Evolutionary conservation across 768 basidiomycete species (phyloP).

Genomic region (Trametes coccinea): DNA sequence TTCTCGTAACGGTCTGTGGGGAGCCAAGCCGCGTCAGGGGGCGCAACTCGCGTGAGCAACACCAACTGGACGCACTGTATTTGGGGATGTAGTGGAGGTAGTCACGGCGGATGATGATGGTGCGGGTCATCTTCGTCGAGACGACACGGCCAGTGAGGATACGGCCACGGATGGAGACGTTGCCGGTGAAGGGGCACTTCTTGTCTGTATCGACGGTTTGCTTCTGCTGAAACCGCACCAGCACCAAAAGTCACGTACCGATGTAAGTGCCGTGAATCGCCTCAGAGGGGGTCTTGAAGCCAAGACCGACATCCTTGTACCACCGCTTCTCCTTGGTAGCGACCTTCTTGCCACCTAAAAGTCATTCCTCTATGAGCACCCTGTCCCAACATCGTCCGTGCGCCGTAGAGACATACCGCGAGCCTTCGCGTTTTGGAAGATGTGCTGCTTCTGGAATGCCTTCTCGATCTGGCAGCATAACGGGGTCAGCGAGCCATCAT

Average conservation of each 20-base stretch:
- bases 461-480: constrained; percentile 75
- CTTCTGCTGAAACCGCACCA: not conserved
- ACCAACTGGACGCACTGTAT: constrained; percentile 70
- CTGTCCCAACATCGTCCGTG: not conserved
- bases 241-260: constrained; percentile 53
- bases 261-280: constrained; percentile 97
- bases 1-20: constrained; percentile 94
- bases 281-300: constrained; percentile 94
- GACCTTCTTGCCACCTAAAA: constrained; percentile 82
- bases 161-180: constrained; percentile 97
- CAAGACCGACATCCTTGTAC: constrained; percentile 98
- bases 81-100: constrained; percentile 97
- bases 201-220: constrained; percentile 63
- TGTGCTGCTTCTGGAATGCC: constrained; percentile 95
- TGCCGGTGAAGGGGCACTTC: constrained; percentile 98
- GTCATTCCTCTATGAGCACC: constrained; percentile 15
- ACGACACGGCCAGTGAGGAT: constrained; percentile 97
- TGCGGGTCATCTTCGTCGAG: constrained; percentile 99
- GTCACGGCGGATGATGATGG: constrained; percentile 93
- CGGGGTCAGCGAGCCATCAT: constrained; percentile 3
- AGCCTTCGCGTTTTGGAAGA: constrained; percentile 97
- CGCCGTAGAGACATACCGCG: constrained; percentile 58
- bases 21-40: not conserved
- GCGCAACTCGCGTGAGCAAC: not conserved
- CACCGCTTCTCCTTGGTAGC: constrained; percentile 95